phyloP scores from a whole-genome alignment of 2,329 filamentous ascomycete genomes.

The Sclerotinia sclerotiorum region DNA sequence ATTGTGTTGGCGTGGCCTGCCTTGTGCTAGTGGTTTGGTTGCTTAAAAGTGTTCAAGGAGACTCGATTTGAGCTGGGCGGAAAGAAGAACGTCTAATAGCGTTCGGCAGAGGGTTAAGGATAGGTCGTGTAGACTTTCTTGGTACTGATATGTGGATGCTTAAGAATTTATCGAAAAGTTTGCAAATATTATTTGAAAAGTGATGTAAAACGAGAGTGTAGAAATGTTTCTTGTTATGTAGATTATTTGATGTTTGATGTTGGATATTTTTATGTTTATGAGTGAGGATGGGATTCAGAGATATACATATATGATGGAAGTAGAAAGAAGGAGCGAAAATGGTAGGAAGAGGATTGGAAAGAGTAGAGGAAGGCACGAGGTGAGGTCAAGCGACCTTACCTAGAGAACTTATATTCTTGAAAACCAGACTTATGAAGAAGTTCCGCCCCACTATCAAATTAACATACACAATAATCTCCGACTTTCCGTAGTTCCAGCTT shows the following conservation, averaged over 20 bases:
- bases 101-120: too few species aligned
- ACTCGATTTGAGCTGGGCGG: too few species aligned
- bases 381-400: background rate
- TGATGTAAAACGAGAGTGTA: background rate
- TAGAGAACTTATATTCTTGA: too few species aligned
- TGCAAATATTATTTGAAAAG: background rate
- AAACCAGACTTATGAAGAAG: background rate
- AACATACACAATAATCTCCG: background rate
- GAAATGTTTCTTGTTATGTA: background rate
- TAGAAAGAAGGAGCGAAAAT: background rate
- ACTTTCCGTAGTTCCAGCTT: background rate
- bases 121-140: too few species aligned
- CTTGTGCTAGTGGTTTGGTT: too few species aligned
- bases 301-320: background rate
- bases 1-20: too few species aligned
- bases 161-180: too few species aligned
- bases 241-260: background rate
- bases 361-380: background rate
- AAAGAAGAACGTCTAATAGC: too few species aligned
- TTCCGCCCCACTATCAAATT: fast-evolving
- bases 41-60: too few species aligned
- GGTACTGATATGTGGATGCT: too few species aligned
- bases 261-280: background rate
- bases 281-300: background rate
- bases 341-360: background rate